Base-by-base conservation (phyloP, 768 basidiomycete species). In the Vararia minispora region DNA sequence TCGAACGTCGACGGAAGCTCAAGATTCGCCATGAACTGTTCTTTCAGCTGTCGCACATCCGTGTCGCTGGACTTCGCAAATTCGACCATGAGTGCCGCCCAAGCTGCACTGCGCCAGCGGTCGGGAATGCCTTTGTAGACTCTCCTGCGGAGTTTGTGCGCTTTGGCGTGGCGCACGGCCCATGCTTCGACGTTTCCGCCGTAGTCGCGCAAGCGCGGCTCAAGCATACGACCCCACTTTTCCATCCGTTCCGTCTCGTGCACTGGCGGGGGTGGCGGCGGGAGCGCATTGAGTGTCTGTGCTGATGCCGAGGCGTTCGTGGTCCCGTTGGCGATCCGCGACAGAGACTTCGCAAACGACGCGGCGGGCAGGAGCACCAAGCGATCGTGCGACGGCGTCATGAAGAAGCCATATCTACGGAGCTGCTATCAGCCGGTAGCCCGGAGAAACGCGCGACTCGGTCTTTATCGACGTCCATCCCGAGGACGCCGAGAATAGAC, bases 101-200 rank as follows among this genome's bases (percentile, higher is more conserved):
- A 99, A 1, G 79, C 88, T 4, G 89, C 94, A 35, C 74, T 66
- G 28, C 95, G 70, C 95, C 95, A 99, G 34, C 91, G 73, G 59
- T 98, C 94, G 2, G 95, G 95, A 22, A 98, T 79, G 40, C 95
- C 95, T 56, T 99, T 99, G 68, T 87, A 97, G 37, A 80, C 74
- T 22, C 94, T 71, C 47, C 72, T 61, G 23, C 81, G 71, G 14
- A 84, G 66, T 58, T 84, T 91, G 51, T 54, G 64, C 48, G 69
- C 75, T 59, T 83, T 88, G 13, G 64, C 66, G 17, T 68, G 51
- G 33, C 72, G 74, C 50, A 92, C 64, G 24, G 55, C 58, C 91
- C 92, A 97, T 10, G 64, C 56, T 28, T 76, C 65, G 11, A 79
- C 65, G 52, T 95, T 94, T 8, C 79, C 79, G 23, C 92, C 91